These are phyloP conservation scores for Fusarium sp. DNA, from an alignment of 2,329 filamentous ascomycete species.

Conservation along the genomic window DNA sequence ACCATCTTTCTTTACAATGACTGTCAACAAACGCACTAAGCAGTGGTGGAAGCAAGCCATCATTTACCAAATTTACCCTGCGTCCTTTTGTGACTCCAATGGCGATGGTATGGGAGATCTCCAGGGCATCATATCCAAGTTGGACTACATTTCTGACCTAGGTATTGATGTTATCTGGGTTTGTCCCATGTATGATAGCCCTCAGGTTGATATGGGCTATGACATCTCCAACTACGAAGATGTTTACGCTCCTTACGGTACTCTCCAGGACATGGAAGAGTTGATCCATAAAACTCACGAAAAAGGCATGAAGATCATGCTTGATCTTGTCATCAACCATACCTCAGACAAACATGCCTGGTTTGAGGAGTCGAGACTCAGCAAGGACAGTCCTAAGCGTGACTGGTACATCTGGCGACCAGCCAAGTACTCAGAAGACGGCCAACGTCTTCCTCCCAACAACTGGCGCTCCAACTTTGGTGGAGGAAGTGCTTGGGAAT, in stretches of 20 bases:
- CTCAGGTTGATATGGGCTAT: slow-evolving; percentile 46
- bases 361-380: slow-evolving; percentile 41
- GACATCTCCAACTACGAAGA: slow-evolving; percentile 46
- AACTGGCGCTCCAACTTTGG: slow-evolving; percentile 78
- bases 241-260: slow-evolving; percentile 43
- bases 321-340: slow-evolving; percentile 46
- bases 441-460: slow-evolving; percentile 76
- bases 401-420: slow-evolving; percentile 76
- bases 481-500: slow-evolving; percentile 74
- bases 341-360: slow-evolving; percentile 46
- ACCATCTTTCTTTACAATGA: slow-evolving; percentile 20
- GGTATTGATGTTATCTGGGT: slow-evolving; percentile 45
- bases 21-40: slow-evolving; percentile 35
- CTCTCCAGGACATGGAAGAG: slow-evolving; percentile 44
- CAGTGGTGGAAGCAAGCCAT: slow-evolving; percentile 67
- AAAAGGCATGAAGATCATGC: slow-evolving; percentile 43
- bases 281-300: slow-evolving; percentile 43
- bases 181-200: slow-evolving; percentile 47
- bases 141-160: slow-evolving; percentile 58
- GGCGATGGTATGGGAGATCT: slow-evolving; percentile 67
- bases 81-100: slow-evolving; percentile 67
- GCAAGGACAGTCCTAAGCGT: slow-evolving; percentile 38
- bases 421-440: slow-evolving; percentile 63
- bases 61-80: slow-evolving; percentile 69
- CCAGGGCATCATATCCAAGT: slow-evolving; percentile 64